These are phyloP conservation scores for Acacia concinna DNA, from an alignment of 331 rosid genomes.

Conservation along the genomic window DNA sequence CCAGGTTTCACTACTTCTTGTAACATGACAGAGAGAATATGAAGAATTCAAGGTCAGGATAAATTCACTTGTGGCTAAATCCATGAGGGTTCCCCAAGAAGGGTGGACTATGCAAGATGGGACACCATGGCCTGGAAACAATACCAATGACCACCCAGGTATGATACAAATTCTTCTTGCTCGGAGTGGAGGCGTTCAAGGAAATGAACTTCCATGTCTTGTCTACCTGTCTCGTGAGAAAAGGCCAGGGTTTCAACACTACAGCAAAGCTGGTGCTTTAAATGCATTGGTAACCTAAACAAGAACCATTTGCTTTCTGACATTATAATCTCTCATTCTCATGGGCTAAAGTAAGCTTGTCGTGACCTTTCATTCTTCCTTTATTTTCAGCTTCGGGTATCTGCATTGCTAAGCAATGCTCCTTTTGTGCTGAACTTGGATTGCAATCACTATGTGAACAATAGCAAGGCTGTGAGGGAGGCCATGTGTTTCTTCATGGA, in stretches of 20 bases:
- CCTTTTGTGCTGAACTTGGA: conserved; percentile 95
- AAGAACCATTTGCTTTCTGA: conserved; percentile 12
- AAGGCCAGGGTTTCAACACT: conserved; percentile 91
- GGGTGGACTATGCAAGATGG: conserved; percentile 99
- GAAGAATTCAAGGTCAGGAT: conserved; percentile 96
- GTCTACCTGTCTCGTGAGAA: conserved; percentile 94
- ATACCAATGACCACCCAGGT: conserved; percentile 87
- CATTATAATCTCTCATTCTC: conserved; percentile 17
- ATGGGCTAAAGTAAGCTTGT: neutral
- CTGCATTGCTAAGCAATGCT: conserved; percentile 90
- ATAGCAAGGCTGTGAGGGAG: conserved; percentile 80
- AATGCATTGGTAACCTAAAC: conserved; percentile 68
- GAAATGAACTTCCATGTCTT: conserved; percentile 85
- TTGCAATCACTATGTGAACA: conserved; percentile 89
- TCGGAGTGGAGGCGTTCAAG: conserved; percentile 76
- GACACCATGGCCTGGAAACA: conserved; percentile 99
- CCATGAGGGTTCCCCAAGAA: conserved; percentile 70
- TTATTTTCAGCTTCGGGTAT: conserved; percentile 77
- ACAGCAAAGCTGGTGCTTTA: conserved; percentile 93
- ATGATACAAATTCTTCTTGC: conserved; percentile 96
- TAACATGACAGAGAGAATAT: conserved; percentile 81
- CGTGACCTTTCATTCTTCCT: conserved; percentile 11
- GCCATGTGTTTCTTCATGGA: conserved; percentile 99
- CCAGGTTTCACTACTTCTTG: conserved; percentile 20
- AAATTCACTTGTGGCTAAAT: conserved; percentile 90